Percentiles rank a stretch among this genome's conserved stretches.
These are phyloP conservation scores for Adansonia digitata DNA, from an alignment of 345 rosid genomes.

Conservation along the genomic window DNA sequence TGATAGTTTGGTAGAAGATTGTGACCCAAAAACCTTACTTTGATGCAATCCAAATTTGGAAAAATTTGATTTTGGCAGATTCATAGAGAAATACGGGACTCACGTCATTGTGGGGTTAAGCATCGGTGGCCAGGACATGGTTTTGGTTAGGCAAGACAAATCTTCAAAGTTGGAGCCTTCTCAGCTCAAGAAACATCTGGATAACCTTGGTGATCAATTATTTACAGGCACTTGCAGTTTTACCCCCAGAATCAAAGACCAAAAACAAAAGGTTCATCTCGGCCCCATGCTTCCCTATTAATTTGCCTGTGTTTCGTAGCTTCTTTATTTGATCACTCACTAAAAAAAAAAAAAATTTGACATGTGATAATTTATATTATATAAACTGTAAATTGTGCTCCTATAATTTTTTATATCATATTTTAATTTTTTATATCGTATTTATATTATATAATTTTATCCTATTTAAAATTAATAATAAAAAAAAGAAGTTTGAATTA, in stretches of 20 bases:
- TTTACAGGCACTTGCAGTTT: constrained; percentile 69
- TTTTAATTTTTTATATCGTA: neutral
- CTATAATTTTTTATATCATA: too few species aligned
- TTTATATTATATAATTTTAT: neutral
- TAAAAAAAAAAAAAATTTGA: too few species aligned
- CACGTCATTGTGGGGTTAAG: constrained; percentile 75
- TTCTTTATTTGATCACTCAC: too few species aligned
- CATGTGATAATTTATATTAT: too few species aligned
- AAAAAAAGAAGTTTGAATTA: neutral
- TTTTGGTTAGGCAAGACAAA: constrained; percentile 63
- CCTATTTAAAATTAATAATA: too few species aligned
- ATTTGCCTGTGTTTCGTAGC: too few species aligned
- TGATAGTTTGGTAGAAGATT: neutral
- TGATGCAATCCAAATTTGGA: too few species aligned
- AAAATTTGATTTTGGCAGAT: too few species aligned
- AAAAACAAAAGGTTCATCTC: constrained; percentile 42
- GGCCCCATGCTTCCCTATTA: neutral
- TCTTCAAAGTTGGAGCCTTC: constrained; percentile 50
- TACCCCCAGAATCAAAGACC: constrained; percentile 34
- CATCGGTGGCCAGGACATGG: constrained; percentile 77
- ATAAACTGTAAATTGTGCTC: too few species aligned
- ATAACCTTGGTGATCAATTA: constrained; percentile 80
- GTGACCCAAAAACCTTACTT: neutral
- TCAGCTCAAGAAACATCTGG: constrained; percentile 57
- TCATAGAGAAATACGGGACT: constrained; percentile 86